A percentile compares a stretch with the other conserved stretches of the same genome.
phyloP scores from a whole-genome alignment of 495 filamentous ascomycete species.

The Sporormia fimetaria region DNA sequence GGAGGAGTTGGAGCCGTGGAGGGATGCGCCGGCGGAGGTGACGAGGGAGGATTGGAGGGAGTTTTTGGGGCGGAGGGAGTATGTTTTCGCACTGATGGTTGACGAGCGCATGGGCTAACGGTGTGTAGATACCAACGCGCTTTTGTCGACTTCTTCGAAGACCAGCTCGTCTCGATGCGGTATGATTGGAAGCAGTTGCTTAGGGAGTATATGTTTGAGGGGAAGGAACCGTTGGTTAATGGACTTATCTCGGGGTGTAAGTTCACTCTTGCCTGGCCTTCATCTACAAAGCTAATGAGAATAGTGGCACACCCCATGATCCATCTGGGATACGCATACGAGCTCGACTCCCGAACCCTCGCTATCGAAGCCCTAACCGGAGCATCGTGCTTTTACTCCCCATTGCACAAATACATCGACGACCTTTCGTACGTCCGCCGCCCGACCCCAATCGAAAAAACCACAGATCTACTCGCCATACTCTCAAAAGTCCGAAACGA shows the following conservation, averaged over 20 bases:
- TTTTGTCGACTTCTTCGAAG: slow-evolving; percentile 86
- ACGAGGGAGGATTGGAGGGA: slow-evolving; percentile 74
- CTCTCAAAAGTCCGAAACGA: slow-evolving; percentile 46
- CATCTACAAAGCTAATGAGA: slow-evolving; percentile 2
- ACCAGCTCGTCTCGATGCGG: slow-evolving; percentile 58
- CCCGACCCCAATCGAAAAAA: slow-evolving; percentile 31
- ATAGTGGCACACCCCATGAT: slow-evolving; percentile 80
- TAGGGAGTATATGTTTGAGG: slow-evolving; percentile 61
- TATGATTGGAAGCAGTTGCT: slow-evolving; percentile 81
- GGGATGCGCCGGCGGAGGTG: slow-evolving; percentile 73
- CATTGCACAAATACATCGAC: slow-evolving; percentile 68
- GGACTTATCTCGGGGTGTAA: slow-evolving; percentile 64
- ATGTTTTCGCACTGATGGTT: slow-evolving; percentile 16
- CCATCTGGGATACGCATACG: slow-evolving; percentile 79
- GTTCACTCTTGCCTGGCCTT: slow-evolving; percentile 28
- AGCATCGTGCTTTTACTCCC: slow-evolving; percentile 57
- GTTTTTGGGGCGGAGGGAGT: slow-evolving; percentile 60
- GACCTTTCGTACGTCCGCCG: slow-evolving; percentile 51
- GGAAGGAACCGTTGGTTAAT: slow-evolving; percentile 66
- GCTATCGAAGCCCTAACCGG: slow-evolving; percentile 75
- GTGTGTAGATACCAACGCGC: slow-evolving; percentile 64
- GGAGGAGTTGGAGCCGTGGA: slow-evolving; percentile 66
- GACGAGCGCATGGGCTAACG: neutral
- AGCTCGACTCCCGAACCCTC: slow-evolving; percentile 64
- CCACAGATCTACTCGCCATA: slow-evolving; percentile 53